Evolutionary conservation across 2,329 filamentous ascomycete species (phyloP).

Genomic region (Didymella sp.): DNA sequence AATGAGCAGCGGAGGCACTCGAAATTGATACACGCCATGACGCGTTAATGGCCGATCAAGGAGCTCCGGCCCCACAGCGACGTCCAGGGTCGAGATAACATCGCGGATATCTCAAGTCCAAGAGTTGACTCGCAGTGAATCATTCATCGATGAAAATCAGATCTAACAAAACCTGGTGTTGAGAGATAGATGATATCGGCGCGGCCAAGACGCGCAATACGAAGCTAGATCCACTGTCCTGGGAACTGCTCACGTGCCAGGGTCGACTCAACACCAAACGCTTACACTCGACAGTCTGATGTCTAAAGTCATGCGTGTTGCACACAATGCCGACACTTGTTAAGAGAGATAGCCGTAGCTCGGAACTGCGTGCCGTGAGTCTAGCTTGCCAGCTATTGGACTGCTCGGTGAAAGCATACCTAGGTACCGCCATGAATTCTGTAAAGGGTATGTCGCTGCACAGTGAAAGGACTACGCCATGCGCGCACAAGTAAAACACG

Average conservation of each 20-base stretch:
- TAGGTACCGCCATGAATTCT: background rate
- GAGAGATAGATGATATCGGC: background rate
- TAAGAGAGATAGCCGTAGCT: too few species aligned
- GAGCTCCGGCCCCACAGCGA: constrained; percentile 13
- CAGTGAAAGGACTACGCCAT: background rate
- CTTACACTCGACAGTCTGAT: background rate
- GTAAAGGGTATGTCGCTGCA: background rate
- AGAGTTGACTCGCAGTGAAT: background rate
- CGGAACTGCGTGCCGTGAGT: too few species aligned
- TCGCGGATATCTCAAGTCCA: background rate
- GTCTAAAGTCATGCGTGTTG: background rate
- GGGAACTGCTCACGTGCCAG: background rate
- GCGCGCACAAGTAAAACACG: background rate
- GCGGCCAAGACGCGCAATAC: constrained; percentile 3
- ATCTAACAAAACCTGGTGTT: background rate
- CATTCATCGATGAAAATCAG: background rate
- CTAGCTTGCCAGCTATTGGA: background rate
- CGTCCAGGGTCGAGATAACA: constrained; percentile 9
- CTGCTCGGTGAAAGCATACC: background rate
- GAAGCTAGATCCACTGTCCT: background rate
- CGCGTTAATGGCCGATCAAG: constrained; percentile 18
- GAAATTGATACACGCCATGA: constrained; percentile 22
- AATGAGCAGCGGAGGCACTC: constrained; percentile 10
- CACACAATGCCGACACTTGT: background rate
- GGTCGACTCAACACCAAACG: too few species aligned